Conservation (phyloP, 164 flowering plant species). For the Echeveria elegans region DNA sequence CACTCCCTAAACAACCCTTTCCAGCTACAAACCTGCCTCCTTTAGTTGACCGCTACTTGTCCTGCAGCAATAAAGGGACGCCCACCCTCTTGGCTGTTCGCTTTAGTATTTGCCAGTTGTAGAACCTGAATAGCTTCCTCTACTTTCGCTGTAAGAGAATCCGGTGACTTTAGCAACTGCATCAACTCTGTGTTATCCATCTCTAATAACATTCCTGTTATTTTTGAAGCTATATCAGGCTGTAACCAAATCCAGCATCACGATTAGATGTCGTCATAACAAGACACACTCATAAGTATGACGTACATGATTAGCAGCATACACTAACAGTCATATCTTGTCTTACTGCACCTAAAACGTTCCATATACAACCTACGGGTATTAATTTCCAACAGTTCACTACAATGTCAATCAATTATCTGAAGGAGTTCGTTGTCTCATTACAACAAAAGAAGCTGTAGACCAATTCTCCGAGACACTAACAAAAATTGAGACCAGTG, state of each 20-base stretch:
- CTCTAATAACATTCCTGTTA: constrained; percentile 90
- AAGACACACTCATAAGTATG: neutral
- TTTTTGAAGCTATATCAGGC: constrained; percentile 70
- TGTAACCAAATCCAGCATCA: constrained; percentile 19
- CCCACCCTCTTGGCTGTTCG: constrained; percentile 29
- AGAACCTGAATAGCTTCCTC: constrained; percentile 82
- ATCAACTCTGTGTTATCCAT: constrained; percentile 82
- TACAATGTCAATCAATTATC: neutral
- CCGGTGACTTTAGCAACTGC: constrained; percentile 67
- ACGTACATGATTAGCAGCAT: too few relatives aligned
- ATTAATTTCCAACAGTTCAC: neutral
- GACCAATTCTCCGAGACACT: neutral
- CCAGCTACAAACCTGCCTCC: neutral
- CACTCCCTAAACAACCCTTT: neutral
- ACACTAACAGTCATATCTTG: too few relatives aligned
- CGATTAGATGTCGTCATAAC: neutral
- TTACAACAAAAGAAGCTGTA: too few relatives aligned
- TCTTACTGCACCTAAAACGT: too few relatives aligned
- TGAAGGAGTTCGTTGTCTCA: neutral
- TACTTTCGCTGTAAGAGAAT: constrained; percentile 60
- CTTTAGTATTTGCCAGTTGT: constrained; percentile 43
- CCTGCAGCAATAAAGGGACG: constrained; percentile 45
- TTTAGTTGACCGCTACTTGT: constrained; percentile 48
- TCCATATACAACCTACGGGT: too few relatives aligned
- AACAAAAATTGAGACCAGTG: neutral